Conservation (phyloP, 176 grass and related monocot species). For the Tillandsia fasciculata region DNA sequence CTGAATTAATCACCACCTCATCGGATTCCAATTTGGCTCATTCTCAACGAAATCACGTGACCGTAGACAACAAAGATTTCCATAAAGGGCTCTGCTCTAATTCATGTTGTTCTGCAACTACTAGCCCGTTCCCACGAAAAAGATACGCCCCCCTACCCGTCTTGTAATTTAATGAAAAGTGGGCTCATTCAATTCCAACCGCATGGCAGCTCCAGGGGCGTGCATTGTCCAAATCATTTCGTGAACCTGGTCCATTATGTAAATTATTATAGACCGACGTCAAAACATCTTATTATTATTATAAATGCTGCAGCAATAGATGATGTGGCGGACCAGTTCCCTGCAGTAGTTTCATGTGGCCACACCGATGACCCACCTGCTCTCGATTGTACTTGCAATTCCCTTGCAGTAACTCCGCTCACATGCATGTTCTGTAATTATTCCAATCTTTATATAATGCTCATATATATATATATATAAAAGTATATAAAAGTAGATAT, state of each 20-base stretch:
- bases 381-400: too few relatives aligned
- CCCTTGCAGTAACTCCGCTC: too few relatives aligned
- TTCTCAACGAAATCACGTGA: background rate
- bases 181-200: background rate
- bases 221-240: background rate
- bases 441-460: too few relatives aligned
- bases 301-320: too few relatives aligned
- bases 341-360: too few relatives aligned
- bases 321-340: too few relatives aligned
- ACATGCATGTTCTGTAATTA: too few relatives aligned
- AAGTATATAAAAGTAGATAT: too few relatives aligned
- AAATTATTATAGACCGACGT: background rate
- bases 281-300: background rate
- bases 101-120: background rate
- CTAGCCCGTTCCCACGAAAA: background rate
- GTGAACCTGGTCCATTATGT: background rate
- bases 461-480: too few relatives aligned
- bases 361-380: too few relatives aligned
- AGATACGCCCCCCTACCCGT: background rate
- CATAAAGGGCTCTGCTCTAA: background rate
- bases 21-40: background rate
- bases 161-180: background rate
- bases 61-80: background rate
- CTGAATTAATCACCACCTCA: background rate
- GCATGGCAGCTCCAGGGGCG: background rate